These are phyloP conservation scores for Polyplosphaeria fusca DNA, from an alignment of 495 filamentous ascomycete genomes.

Conservation along the genomic window DNA sequence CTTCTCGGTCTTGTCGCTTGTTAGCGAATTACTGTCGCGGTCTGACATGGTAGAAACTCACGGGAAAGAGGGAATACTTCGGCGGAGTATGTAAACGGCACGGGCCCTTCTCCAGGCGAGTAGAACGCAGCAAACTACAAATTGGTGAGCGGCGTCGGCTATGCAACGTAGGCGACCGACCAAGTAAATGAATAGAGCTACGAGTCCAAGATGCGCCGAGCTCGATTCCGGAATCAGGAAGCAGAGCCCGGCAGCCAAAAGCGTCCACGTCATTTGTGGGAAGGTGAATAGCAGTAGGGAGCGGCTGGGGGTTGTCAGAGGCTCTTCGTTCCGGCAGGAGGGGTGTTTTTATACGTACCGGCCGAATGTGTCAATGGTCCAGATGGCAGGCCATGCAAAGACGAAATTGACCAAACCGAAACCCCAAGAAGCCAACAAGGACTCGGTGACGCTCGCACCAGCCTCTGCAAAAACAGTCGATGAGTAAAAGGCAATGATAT, in stretches of 20 bases:
- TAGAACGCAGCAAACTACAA: conserved; percentile 29
- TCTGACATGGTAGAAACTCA: too few relatives aligned
- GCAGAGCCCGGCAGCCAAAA: conserved; percentile 38
- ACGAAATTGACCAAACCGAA: conserved; percentile 65
- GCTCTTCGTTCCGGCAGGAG: background rate
- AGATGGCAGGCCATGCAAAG: conserved; percentile 64
- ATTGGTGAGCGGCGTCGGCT: too few relatives aligned
- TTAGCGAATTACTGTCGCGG: too few relatives aligned
- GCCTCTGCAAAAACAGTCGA: conserved; percentile 61
- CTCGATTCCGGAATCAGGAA: conserved; percentile 26
- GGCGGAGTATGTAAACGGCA: conserved; percentile 42
- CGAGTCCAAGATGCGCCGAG: conserved; percentile 45
- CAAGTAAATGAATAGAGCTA: conserved; percentile 47
- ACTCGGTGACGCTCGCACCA: conserved; percentile 43
- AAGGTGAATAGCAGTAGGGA: conserved; percentile 38
- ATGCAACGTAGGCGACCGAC: background rate
- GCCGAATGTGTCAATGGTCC: conserved; percentile 54
- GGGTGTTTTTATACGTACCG: conserved; percentile 15
- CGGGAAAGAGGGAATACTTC: conserved; percentile 46
- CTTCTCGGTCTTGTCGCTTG: conserved; percentile 38
- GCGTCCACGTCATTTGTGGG: conserved; percentile 41
- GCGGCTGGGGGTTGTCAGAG: background rate
- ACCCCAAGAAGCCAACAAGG: conserved; percentile 55
- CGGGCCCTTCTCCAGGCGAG: conserved; percentile 37
- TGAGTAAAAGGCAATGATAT: conserved; percentile 46